Evolutionary conservation across 352 stramenopile species (phyloP).

Genomic region (Phytopythium sindhum): DNA sequence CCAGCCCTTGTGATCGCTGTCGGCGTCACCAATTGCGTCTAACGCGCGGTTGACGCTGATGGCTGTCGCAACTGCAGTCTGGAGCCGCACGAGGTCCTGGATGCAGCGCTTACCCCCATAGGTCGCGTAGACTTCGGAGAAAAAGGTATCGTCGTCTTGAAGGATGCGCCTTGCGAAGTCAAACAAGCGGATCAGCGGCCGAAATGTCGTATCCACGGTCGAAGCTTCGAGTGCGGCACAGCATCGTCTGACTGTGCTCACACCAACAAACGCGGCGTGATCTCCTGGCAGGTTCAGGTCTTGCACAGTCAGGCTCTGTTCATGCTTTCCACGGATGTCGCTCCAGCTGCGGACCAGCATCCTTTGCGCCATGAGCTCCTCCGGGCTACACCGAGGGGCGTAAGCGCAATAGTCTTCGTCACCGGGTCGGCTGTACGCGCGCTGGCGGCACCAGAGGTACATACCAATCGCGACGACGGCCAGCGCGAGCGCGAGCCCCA

Average conservation of each 20-base stretch:
- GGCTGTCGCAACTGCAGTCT: background rate
- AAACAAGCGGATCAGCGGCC: background rate
- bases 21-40: background rate
- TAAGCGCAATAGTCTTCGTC: too few relatives aligned
- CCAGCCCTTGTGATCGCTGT: background rate
- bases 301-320: too few relatives aligned
- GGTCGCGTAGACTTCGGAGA: background rate
- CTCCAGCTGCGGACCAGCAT: too few relatives aligned
- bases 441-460: background rate
- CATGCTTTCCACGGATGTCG: too few relatives aligned
- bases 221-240: background rate
- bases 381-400: too few relatives aligned
- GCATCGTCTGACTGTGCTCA: background rate
- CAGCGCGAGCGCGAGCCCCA: background rate
- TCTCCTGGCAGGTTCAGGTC: too few relatives aligned
- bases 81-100: background rate
- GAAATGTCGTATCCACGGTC: background rate
- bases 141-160: background rate
- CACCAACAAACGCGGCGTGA: background rate
- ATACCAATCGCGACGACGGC: background rate
- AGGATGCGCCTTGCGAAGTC: background rate
- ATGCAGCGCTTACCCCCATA: background rate
- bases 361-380: too few relatives aligned
- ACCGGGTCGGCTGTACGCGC: too few relatives aligned
- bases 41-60: background rate